Percentiles rank a stretch among this genome's conserved stretches.
Conservation (phyloP, 805 yeast species). For the Priceomyces castillae region DNA sequence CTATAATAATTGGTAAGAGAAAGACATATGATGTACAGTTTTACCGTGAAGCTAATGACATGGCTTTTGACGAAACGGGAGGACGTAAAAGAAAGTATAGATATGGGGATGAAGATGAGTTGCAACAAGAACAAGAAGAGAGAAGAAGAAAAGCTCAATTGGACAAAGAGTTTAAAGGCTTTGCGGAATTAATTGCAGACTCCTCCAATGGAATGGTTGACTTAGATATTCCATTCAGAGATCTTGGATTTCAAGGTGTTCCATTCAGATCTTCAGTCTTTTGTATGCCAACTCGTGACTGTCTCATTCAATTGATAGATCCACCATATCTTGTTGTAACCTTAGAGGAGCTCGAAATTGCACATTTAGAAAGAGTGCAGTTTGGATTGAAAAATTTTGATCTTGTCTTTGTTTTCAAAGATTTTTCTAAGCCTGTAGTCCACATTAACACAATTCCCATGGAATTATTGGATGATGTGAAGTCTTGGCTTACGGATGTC, state of each 20-base stretch:
- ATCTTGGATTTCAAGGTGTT: conserved; percentile 95
- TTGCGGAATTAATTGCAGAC: conserved; percentile 88
- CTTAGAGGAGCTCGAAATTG: conserved; percentile 87
- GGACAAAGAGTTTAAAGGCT: conserved; percentile 86
- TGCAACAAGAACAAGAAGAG: conserved; percentile 98
- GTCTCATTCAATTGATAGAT: conserved; percentile 89
- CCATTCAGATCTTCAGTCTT: conserved; percentile 92
- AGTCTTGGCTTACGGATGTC: conserved; percentile 96
- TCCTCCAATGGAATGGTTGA: conserved; percentile 81
- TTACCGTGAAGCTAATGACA: conserved; percentile 94
- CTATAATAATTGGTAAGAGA: conserved; percentile 92
- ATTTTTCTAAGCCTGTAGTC: conserved; percentile 80
- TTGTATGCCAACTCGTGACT: conserved; percentile 96
- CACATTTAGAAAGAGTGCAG: conserved; percentile 94
- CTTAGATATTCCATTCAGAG: conserved; percentile 92
- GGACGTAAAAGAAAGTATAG: conserved; percentile 82
- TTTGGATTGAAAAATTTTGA: conserved; percentile 96
- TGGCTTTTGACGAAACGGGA: conserved; percentile 96
- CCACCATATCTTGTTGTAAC: conserved; percentile 94
- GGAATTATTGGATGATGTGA: conserved; percentile 86
- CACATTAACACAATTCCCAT: conserved; percentile 95
- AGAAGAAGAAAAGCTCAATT: conserved; percentile 85
- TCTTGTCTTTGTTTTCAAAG: conserved; percentile 93
- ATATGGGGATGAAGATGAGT: conserved; percentile 97
- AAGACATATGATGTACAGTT: conserved; percentile 95